Percentiles rank a stretch among this genome's conserved stretches.
Conservation (phyloP, 495 filamentous ascomycete genomes). For the Penicillium bovifimosum region DNA sequence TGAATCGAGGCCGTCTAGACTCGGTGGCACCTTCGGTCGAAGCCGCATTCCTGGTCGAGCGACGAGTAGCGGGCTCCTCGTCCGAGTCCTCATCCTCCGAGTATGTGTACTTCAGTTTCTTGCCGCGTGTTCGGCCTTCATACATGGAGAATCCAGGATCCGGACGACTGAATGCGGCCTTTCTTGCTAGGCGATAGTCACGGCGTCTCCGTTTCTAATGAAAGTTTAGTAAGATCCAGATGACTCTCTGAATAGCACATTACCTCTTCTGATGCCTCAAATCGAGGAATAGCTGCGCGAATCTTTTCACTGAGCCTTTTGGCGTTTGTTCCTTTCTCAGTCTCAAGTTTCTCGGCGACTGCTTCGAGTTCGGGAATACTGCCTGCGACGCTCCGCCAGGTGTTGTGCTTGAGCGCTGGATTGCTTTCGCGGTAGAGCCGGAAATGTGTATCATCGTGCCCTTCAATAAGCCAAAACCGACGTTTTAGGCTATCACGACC, state of each 20-base stretch:
- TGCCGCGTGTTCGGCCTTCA: conserved; percentile 92
- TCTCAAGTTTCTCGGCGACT: conserved; percentile 66
- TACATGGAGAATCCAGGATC: conserved; percentile 89
- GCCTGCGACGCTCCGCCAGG: conserved; percentile 91
- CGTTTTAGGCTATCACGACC: conserved; percentile 86
- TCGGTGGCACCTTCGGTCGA: conserved; percentile 66
- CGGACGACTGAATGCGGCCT: conserved; percentile 81
- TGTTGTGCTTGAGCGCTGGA: conserved; percentile 65
- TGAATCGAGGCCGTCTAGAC: conserved; percentile 68
- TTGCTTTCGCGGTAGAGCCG: conserved; percentile 94
- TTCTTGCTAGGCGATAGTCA: conserved; percentile 82
- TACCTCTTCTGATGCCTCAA: conserved; percentile 91
- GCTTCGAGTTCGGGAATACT: conserved; percentile 77
- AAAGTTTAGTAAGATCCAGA: conserved; percentile 25
- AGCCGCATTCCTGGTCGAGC: conserved; percentile 67
- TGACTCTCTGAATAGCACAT: conserved; percentile 11
- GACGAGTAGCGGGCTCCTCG: conserved; percentile 54
- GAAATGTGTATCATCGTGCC: conserved; percentile 88
- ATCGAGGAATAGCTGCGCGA: conserved; percentile 75
- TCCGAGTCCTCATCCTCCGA: conserved; percentile 88
- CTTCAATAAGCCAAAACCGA: conserved; percentile 89
- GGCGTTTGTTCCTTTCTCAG: conserved; percentile 75
- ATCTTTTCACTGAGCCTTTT: conserved; percentile 73
- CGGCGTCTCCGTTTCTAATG: conserved; percentile 80
- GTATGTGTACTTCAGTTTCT: conserved; percentile 92